Base-by-base conservation (phyloP, 176 grass and related monocot genomes). In the Lolium perenne region DNA sequence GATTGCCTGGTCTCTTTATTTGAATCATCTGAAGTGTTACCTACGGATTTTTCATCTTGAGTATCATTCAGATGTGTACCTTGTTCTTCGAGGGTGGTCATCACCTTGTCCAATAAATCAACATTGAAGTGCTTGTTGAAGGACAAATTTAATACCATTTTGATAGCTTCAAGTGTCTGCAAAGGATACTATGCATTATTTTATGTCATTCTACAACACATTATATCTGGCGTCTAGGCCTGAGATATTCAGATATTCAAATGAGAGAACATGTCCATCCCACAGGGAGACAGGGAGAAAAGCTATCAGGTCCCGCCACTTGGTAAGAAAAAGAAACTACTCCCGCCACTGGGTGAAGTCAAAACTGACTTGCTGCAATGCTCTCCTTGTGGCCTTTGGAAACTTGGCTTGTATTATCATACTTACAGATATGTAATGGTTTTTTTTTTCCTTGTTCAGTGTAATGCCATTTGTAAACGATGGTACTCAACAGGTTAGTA, bases 151-250 rank as follows among this genome's bases (percentile, higher is more conserved):
- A 95, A 72, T 89, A 95, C 93, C 86, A 85, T 98, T 83, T 91
- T 95, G 53, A 85, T 38, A 78, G 96, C 96, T 92, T 98, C 96
- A 50, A 95, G 88, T 79, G 96, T 91, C 96, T 95, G 87, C 84
- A 93, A 56, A 87, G 55, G 25, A 75, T 83, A 81, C 21, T 29
- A 59, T 51, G 13, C 5, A 25, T 88, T 79, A 86, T 79, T 38
- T 57, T 11, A 72, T 78, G 69, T 79, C 70, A 77, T 77, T 43
- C 17, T 76, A 35, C 71, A 76, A 89, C 61, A 67, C 35, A 74
- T 67, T 60, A 23, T 73, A 68, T 4, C 56, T 63, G 70, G 17
- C 40, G 45, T 29, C 49, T 32, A 26, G 78, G 77, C 61, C 41
- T 77, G 38, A 8, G 13, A 60, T 60, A 71, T 10, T 58, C 22